Evolutionary conservation across 257 asterid species (phyloP), one percentile per base, ranked within the genome.

Genomic region (Fraxinus pennsylvanica): DNA sequence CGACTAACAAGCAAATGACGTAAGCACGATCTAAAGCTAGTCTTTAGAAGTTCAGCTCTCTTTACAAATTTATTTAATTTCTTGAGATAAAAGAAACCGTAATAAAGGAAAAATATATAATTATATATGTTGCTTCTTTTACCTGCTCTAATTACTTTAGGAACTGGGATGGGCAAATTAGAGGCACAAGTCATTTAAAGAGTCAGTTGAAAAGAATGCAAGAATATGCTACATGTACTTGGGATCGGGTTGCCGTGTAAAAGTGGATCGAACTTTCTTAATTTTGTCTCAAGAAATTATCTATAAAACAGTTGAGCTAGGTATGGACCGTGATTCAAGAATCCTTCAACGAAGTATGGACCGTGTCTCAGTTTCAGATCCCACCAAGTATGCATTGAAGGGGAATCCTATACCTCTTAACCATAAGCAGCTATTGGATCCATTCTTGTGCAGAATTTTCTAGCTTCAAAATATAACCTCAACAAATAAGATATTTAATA

Each of bases 111-210:
- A n/a, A 3, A n/a, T 4, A 36, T 36, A 35, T 2, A 70, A 19
- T 14, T 14, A 68, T 30, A 41, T 8, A 43, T 41, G 63, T 22
- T 52, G 45, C 32, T 29, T 52, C 74, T 35, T 10, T 75, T 30
- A 83, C 79, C 84, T 72, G 76, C 76, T 72, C 83, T 81, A 74
- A 72, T 65, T 75, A 76, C 82, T 74, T 41, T 13, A 41, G 41
- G 61, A 77, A 50, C 74, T 27, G 54, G 52, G 74, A 33, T 75
- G 36, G 79, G 54, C 25, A 27, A 74, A 63, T 57, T 45, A 74
- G 77, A 79, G 82, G 85, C 80, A 75, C 3, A 36, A 21, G 47
- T 39, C 47, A 41, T 41, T 41, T 41, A 13, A 9, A 9, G 14
- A 41, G 47, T 41, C 1, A 2, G 47, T 41, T 9, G 47, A 41